phyloP scores from a whole-genome alignment of 164 flowering plant genomes.

The Annona squamosa region DNA sequence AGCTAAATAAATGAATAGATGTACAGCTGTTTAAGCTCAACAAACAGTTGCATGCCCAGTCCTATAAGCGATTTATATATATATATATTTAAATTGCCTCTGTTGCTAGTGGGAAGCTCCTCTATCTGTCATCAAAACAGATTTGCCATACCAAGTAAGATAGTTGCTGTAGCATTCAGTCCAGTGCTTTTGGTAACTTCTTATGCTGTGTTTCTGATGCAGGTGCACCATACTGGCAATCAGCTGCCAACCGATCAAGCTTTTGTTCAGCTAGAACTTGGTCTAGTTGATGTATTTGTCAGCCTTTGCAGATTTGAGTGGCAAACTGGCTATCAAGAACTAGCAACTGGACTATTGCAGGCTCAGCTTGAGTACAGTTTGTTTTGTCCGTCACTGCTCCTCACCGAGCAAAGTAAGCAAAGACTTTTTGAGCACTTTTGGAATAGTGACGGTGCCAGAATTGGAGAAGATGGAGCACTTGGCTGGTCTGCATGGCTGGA shows the following conservation, averaged over 20 bases:
- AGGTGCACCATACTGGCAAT: conserved; percentile 37
- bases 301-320: conserved; percentile 89
- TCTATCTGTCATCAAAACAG: no score
- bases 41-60: no score
- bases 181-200: conserved; percentile 1
- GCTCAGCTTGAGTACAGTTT: conserved; percentile 79
- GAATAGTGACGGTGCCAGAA: conserved; percentile 72
- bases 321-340: conserved; percentile 93
- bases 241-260: conserved; percentile 27
- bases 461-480: conserved; percentile 94
- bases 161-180: background rate
- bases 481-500: conserved; percentile 93
- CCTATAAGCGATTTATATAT: no score
- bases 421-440: conserved; percentile 92
- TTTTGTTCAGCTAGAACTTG: conserved; percentile 53
- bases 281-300: conserved; percentile 73
- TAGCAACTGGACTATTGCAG: conserved; percentile 87
- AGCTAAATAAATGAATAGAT: no score
- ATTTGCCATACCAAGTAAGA: no score
- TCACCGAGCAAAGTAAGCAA: conserved; percentile 70
- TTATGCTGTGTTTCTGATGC: conserved; percentile 20
- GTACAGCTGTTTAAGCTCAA: no score
- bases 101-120: no score
- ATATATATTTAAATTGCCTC: no score
- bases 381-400: conserved; percentile 71